Evolutionary conservation across 257 asterid species (phyloP).

Genomic region (Thymus mandschuricus): DNA sequence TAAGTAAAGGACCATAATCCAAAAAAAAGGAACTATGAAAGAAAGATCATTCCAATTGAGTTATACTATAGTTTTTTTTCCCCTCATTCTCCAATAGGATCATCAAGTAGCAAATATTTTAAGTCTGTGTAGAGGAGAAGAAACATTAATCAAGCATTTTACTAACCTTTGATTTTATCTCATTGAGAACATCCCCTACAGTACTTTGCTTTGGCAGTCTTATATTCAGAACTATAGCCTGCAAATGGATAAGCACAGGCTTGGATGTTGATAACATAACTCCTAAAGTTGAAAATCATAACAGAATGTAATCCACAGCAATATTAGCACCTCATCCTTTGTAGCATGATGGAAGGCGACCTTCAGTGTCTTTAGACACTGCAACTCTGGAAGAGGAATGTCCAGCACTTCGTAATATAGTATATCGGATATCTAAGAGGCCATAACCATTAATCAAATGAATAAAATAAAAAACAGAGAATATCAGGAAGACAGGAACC

Average conservation of each 20-base stretch:
- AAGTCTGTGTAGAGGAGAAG: conserved; percentile 21
- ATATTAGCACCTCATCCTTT: conserved; percentile 80
- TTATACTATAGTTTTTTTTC: background rate
- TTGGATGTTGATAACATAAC: conserved; percentile 3
- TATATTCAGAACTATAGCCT: conserved; percentile 84
- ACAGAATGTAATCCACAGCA: background rate
- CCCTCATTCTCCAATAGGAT: conserved; percentile 3
- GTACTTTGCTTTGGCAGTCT: conserved; percentile 93
- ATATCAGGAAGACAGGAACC: background rate
- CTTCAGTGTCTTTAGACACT: conserved; percentile 89
- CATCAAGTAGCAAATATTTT: conserved; percentile 14
- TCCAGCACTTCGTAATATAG: conserved; percentile 95
- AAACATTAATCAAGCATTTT: conserved; percentile 23
- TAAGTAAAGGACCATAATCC: background rate
- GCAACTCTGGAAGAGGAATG: conserved; percentile 97
- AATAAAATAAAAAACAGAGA: too few relatives aligned
- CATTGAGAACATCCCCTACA: conserved; percentile 96
- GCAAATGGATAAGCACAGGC: conserved; percentile 34
- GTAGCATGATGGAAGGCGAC: conserved; percentile 95
- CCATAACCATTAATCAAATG: conserved; percentile 22
- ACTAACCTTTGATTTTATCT: conserved; percentile 87
- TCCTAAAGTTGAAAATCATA: background rate
- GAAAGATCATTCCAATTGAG: conserved; percentile 12
- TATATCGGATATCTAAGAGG: conserved; percentile 80
- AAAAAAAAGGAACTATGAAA: background rate